Conservation (phyloP, 2,329 filamentous ascomycete species). For the Alternaria arborescens region DNA sequence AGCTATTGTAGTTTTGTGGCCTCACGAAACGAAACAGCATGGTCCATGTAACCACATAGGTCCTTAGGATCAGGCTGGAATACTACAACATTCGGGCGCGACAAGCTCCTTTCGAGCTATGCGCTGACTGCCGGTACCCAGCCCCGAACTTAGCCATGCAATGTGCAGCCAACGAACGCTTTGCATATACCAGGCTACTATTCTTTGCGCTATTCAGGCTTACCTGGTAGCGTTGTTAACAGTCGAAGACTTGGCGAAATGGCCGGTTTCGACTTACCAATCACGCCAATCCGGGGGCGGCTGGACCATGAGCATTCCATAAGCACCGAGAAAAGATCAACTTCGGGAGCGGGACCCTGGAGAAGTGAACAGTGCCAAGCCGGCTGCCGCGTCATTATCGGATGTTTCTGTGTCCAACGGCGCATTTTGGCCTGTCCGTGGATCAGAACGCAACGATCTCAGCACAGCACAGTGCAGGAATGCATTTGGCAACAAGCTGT, state of each 20-base stretch:
- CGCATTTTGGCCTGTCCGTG: background rate
- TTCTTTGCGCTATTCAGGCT: background rate
- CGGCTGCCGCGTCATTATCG: background rate
- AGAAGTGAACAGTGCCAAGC: background rate
- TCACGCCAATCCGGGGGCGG: background rate
- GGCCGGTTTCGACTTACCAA: background rate
- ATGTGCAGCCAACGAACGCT: background rate
- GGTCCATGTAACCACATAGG: background rate
- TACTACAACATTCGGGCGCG: background rate
- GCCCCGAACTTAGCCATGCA: background rate
- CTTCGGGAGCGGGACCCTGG: background rate
- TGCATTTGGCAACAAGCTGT: background rate
- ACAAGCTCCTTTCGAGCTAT: background rate
- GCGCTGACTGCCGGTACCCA: background rate
- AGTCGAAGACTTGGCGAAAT: slow-evolving; percentile 1
- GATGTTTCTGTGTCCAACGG: background rate
- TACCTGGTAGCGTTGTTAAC: background rate
- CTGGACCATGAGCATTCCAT: background rate
- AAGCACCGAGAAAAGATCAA: slow-evolving; percentile 4
- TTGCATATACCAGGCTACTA: background rate
- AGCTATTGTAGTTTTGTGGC: background rate
- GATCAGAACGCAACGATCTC: background rate
- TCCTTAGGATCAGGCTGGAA: background rate
- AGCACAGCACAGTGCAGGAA: background rate
- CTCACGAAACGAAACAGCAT: background rate